A percentile compares a stretch with the other conserved stretches of the same genome.
Evolutionary conservation across 2,329 filamentous ascomycete genomes (phyloP).

Genomic region (Fusarium algeriense): DNA sequence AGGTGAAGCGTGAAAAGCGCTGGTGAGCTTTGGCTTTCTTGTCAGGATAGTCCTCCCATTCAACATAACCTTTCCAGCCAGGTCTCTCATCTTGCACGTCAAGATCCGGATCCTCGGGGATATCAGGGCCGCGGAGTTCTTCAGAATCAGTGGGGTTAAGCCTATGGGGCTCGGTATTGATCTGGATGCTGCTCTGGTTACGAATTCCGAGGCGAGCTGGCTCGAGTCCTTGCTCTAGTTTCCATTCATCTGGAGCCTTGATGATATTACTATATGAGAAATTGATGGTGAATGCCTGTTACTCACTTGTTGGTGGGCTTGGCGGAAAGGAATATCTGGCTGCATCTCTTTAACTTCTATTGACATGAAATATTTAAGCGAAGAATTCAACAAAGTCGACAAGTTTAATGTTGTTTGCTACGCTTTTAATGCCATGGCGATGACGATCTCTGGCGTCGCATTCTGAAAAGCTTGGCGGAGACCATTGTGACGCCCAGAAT

Average conservation of each 20-base stretch:
- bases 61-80: conserved; percentile 66
- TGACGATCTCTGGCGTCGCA: background rate
- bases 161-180: background rate
- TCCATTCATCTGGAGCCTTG: conserved; percentile 61
- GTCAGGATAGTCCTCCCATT: conserved; percentile 77
- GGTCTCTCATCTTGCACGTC: conserved; percentile 46
- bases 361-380: fast-evolving
- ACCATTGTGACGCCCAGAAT: conserved; percentile 16
- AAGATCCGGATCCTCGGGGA: conserved; percentile 51
- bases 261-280: no score
- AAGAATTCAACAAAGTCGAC: background rate
- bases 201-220: conserved; percentile 48
- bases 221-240: conserved; percentile 63
- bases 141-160: background rate
- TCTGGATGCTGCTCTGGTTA: conserved; percentile 13
- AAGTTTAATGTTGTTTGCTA: no score
- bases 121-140: background rate
- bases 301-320: background rate
- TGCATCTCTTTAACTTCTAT: background rate
- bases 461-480: background rate
- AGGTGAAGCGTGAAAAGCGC: conserved; percentile 53
- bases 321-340: background rate
- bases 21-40: conserved; percentile 71
- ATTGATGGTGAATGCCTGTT: no score
- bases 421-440: no score